These are phyloP conservation scores for Dimargaris cristalligena DNA, from an alignment of 192 early-diverging fungal species.

Conservation along the genomic window DNA sequence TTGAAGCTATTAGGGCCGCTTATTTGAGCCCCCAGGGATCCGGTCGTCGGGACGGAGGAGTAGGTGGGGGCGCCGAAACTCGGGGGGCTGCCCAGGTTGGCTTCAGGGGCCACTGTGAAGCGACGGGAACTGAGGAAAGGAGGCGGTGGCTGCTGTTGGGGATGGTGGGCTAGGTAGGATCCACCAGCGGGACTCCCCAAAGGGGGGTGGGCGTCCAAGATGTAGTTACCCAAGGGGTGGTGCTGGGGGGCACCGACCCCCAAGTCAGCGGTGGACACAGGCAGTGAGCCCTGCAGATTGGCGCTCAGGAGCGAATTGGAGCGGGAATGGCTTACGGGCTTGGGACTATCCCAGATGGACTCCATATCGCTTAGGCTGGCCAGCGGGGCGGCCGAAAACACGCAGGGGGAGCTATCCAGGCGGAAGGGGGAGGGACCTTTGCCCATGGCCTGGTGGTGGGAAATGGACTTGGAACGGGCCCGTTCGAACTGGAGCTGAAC, in stretches of 20 bases:
- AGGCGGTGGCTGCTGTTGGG: not conserved
- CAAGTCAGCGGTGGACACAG: not conserved
- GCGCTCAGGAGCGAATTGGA: not conserved
- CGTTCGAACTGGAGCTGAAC: not conserved
- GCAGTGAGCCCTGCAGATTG: not conserved
- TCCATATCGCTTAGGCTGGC: constrained; percentile 5
- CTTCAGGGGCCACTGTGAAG: not conserved
- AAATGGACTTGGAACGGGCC: constrained; percentile 8
- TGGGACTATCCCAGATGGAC: constrained; percentile 7
- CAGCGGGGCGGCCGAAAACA: not conserved
- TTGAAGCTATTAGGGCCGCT: not conserved
- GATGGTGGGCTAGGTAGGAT: too few species aligned
- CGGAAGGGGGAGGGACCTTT: not conserved
- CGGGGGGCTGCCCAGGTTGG: not conserved
- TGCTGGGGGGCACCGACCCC: not conserved
- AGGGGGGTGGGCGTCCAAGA: too few species aligned
- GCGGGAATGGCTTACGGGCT: constrained; percentile 1
- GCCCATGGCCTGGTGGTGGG: not conserved
- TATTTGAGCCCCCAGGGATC: not conserved
- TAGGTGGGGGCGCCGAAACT: not conserved
- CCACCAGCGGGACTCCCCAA: too few species aligned
- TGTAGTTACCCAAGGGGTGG: not conserved
- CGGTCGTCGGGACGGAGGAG: not conserved
- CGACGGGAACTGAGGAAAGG: not conserved
- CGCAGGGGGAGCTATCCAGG: not conserved